These are phyloP conservation scores for Arthrinium puccinioides DNA, from an alignment of 2,329 filamentous ascomycete genomes.

Conservation along the genomic window DNA sequence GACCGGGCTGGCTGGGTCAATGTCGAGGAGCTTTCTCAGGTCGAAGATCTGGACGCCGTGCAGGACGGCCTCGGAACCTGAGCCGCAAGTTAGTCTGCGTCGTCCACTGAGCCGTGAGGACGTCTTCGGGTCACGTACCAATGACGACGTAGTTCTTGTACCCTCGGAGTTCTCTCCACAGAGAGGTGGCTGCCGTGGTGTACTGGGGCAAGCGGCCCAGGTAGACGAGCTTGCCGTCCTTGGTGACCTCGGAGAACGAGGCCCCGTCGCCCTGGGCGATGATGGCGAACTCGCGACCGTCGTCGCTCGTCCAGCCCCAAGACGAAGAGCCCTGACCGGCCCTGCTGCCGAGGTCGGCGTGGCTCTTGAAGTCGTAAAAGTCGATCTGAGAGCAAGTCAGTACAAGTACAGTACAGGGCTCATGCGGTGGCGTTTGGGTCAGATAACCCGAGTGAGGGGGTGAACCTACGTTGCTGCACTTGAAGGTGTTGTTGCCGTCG, in stretches of 20 bases:
- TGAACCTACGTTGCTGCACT: constrained; percentile 30
- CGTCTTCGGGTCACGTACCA: neutral
- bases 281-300: constrained; percentile 41
- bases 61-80: constrained; percentile 30
- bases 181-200: constrained; percentile 14
- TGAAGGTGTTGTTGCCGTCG: constrained; percentile 39
- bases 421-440: no score
- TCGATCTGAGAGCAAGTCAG: constrained; percentile 5
- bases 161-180: constrained; percentile 34
- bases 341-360: constrained; percentile 35
- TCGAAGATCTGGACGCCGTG: constrained; percentile 60
- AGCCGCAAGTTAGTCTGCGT: no score
- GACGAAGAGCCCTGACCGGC: constrained; percentile 6
- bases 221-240: constrained; percentile 35
- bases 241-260: constrained; percentile 39
- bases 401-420: no score
- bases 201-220: constrained; percentile 38
- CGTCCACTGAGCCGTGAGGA: no score
- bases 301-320: constrained; percentile 23
- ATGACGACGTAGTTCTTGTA: constrained; percentile 28
- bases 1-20: constrained; percentile 31
- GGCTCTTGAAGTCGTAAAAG: constrained; percentile 32
- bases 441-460: no score
- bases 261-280: constrained; percentile 42
- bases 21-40: constrained; percentile 43